phyloP scores from a whole-genome alignment of 2,329 filamentous ascomycete genomes.

The Colletotrichum sp. region DNA sequence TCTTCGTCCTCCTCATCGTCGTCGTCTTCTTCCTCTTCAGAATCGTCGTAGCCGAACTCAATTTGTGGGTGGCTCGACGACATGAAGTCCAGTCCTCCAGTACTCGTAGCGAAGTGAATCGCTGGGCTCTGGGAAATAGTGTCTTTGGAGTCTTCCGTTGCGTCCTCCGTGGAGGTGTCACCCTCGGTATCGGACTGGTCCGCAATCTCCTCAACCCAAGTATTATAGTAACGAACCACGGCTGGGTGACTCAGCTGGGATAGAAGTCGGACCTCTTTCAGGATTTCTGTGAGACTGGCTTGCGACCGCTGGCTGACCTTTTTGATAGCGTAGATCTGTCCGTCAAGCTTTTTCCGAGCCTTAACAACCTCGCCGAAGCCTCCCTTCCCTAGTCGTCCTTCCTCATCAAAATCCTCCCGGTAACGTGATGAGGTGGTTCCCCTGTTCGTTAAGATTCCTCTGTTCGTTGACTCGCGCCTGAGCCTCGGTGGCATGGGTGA shows the following conservation, averaged over 20 bases:
- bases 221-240: conserved; percentile 89
- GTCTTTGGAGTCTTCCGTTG: conserved; percentile 41
- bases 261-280: conserved; percentile 85
- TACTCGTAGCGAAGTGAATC: conserved; percentile 72
- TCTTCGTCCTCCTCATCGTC: conserved; percentile 43
- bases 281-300: conserved; percentile 78
- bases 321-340: conserved; percentile 94
- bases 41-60: conserved; percentile 74
- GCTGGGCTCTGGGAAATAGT: conserved; percentile 46
- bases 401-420: conserved; percentile 87
- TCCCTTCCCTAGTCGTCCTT: conserved; percentile 87
- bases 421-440: conserved; percentile 73
- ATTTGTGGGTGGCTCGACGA: conserved; percentile 82
- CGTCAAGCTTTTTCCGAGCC: conserved; percentile 88
- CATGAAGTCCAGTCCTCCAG: conserved; percentile 89
- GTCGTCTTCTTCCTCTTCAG: conserved; percentile 39
- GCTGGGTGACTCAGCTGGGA: conserved; percentile 91
- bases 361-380: conserved; percentile 97
- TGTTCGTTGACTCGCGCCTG: conserved; percentile 67
- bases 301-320: conserved; percentile 88
- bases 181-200: conserved; percentile 61
- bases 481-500: conserved; percentile 52
- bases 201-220: conserved; percentile 83
- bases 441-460: conserved; percentile 45
- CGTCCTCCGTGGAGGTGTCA: conserved; percentile 57